Percentiles rank a stretch among this genome's conserved stretches.
Evolutionary conservation across 2,329 filamentous ascomycete genomes (phyloP).

Genomic region (Cladosporium sp.): DNA sequence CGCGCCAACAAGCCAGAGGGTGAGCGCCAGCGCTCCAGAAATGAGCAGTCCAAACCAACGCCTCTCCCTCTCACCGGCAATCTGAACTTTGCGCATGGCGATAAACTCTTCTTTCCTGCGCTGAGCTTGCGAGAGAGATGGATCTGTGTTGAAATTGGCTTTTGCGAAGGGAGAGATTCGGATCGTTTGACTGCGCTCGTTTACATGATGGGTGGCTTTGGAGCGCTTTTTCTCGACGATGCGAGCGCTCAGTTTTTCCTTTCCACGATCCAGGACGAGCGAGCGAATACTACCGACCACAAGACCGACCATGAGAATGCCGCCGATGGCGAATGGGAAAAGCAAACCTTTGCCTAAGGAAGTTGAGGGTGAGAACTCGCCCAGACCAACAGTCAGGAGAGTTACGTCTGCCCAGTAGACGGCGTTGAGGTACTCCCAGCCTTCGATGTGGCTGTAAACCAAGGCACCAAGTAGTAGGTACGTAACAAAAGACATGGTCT

Average conservation of each 20-base stretch:
- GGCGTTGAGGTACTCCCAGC: conserved; percentile 50
- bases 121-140: conserved; percentile 30
- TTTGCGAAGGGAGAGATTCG: conserved; percentile 37
- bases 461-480: conserved; percentile 46
- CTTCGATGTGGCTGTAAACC: conserved; percentile 46
- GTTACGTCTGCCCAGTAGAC: conserved; percentile 56
- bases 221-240: conserved; percentile 47
- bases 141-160: conserved; percentile 41
- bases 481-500: conserved; percentile 47
- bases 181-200: conserved; percentile 38
- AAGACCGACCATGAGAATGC: conserved; percentile 51
- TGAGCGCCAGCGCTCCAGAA: conserved; percentile 36
- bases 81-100: conserved; percentile 44
- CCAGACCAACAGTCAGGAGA: conserved; percentile 51
- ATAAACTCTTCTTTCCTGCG: conserved; percentile 47
- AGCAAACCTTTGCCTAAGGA: conserved; percentile 47
- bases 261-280: conserved; percentile 46
- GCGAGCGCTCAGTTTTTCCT: conserved; percentile 46
- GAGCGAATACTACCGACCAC: conserved; percentile 51
- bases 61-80: conserved; percentile 36
- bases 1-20: conserved; percentile 47
- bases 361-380: conserved; percentile 46
- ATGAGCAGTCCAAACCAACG: conserved; percentile 38
- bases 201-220: conserved; percentile 35
- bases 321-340: conserved; percentile 52